Evolutionary conservation across 768 basidiomycete genomes (phyloP).

Genomic region (Amylocystis lapponica): DNA sequence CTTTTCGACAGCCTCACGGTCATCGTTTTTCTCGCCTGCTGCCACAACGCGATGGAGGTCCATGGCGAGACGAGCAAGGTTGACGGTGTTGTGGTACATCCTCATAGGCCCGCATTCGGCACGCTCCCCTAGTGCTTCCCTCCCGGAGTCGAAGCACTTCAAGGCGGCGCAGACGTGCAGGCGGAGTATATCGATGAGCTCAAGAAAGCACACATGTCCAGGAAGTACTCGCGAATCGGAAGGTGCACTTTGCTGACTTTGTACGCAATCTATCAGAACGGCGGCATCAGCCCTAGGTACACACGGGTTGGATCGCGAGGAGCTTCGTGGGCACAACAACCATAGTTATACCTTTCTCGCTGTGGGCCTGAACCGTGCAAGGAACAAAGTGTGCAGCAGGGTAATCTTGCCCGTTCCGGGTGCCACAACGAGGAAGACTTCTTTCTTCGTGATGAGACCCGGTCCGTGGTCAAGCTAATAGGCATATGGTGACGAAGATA

Average conservation of each 20-base stretch:
- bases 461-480: too few species aligned
- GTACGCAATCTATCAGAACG: conserved; percentile 63
- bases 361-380: too few species aligned
- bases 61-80: conserved; percentile 55
- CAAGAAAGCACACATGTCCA: conserved; percentile 17
- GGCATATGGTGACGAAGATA: too few species aligned
- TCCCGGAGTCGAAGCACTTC: conserved; percentile 62
- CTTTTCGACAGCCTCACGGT: conserved; percentile 57
- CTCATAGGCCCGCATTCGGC: conserved; percentile 67
- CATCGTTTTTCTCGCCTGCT: conserved; percentile 60
- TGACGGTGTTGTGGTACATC: conserved; percentile 76
- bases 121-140: conserved; percentile 73
- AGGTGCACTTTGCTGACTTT: conserved; percentile 56
- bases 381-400: too few species aligned
- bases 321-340: too few species aligned
- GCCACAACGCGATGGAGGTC: conserved; percentile 57
- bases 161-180: conserved; percentile 35
- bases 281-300: too few species aligned
- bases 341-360: too few species aligned
- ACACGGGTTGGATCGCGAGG: too few species aligned
- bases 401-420: too few species aligned
- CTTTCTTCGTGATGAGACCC: too few species aligned
- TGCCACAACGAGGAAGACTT: too few species aligned
- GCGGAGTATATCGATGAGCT: conserved; percentile 26
- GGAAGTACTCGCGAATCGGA: conserved; percentile 31